Base-by-base conservation (phyloP, 2,329 filamentous ascomycete species). In the Raffaelea arxii region DNA sequence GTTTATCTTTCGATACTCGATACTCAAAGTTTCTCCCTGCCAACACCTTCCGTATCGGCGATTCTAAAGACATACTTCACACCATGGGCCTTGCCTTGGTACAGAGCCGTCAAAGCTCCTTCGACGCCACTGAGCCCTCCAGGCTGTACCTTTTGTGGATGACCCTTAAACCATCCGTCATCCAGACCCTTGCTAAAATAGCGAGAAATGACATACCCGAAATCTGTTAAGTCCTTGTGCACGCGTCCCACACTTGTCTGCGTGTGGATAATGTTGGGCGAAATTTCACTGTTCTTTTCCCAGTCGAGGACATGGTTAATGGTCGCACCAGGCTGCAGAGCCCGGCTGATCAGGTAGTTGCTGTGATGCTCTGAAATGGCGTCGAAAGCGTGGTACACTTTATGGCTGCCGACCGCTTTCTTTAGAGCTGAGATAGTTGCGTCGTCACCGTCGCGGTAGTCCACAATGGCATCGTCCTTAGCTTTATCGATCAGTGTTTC, bases 41-140 rank as follows among this genome's bases (percentile, higher is more conserved):
- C 37, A 1, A 47, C 19, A 6, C 49, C 49, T 35, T 49, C 46
- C 3, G 54, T 54, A 4, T 56, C 54, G 11, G n/a, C 43, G 23
- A 56, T 53, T 3, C 53, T 64, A 53, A 77, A 74, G 0, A 82
- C 70, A 62, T 79, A 81, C 61, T 82, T 83, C 1, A 74, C 65
- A 3, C 70, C 78, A 55, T 72, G 77, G 12, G 71, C 75, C 56
- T 73, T 77, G 0, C 78, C 78, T 19, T 65, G 65, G 54, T 69
- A 71, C 56, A 82, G 56, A 52, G 74, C 68, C 50, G 56, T 58
- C 58, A 82, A 57, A 1, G 62, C 77, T 32, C 55, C 58, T 53
- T 77, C 62, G 4, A 80, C 58, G 3, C 75, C 75, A 14, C 54
- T 64, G 43, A 80, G 53, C 0, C 75, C 76, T 4, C 73, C 71